A percentile compares a stretch with the other conserved stretches of the same genome.
phyloP scores from a whole-genome alignment of 768 basidiomycete species.

The Boletus tomentosulus region DNA sequence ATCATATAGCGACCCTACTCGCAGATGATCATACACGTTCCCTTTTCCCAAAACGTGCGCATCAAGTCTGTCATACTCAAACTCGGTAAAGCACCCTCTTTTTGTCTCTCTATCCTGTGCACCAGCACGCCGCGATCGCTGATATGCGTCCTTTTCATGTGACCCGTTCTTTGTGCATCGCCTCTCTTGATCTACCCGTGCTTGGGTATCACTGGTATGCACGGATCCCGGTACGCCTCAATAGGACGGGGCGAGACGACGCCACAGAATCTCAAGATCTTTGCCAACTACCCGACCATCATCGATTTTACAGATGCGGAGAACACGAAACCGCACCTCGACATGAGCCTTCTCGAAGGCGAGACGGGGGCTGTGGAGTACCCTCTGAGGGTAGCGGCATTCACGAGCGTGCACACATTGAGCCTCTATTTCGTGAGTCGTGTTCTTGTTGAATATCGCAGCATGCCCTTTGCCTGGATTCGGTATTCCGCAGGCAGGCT shows the following conservation, averaged over 20 bases:
- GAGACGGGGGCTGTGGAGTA: slow-evolving; percentile 70
- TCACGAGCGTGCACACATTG: slow-evolving; percentile 67
- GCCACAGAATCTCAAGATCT: slow-evolving; percentile 72
- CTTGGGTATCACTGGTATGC: slow-evolving; percentile 4
- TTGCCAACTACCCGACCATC: slow-evolving; percentile 68
- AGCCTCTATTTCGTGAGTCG: slow-evolving; percentile 76
- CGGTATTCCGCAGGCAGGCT: not conserved
- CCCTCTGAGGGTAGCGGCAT: slow-evolving; percentile 70
- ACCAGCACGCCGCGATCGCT: slow-evolving; percentile 9
- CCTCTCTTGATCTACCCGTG: slow-evolving; percentile 1
- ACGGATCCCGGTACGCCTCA: slow-evolving; percentile 1
- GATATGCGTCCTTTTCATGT: slow-evolving; percentile 4
- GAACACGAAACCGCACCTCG: slow-evolving; percentile 60
- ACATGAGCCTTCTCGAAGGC: slow-evolving; percentile 68
- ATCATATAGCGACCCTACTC: slow-evolving; percentile 14
- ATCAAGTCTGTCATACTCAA: slow-evolving; percentile 73
- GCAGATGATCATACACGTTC: slow-evolving; percentile 77
- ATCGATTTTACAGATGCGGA: slow-evolving; percentile 78
- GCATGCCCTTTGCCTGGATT: slow-evolving; percentile 17
- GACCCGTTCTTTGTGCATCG: slow-evolving; percentile 3
- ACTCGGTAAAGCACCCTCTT: slow-evolving; percentile 47
- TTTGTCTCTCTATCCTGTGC: slow-evolving; percentile 6
- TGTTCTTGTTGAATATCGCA: slow-evolving; percentile 7
- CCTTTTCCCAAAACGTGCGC: slow-evolving; percentile 75
- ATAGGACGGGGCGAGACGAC: slow-evolving; percentile 74